Conservation (phyloP, 2,329 filamentous ascomycete species). For the Trichothecium roseum region DNA sequence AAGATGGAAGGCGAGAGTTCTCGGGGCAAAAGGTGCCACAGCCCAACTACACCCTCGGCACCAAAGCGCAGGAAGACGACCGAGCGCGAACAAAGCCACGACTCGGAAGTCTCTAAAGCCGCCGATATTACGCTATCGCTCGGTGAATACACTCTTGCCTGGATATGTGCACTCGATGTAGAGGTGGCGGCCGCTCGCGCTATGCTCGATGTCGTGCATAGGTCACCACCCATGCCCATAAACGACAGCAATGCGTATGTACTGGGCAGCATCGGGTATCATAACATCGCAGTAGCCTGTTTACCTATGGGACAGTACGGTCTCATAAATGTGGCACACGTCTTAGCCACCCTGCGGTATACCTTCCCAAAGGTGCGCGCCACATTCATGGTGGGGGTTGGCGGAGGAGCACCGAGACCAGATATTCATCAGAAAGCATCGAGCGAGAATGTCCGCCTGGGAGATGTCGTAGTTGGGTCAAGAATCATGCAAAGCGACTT, state of each 20-base stretch:
- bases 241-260: slow-evolving; percentile 10
- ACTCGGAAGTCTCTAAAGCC: too few relatives aligned
- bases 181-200: slow-evolving; percentile 10
- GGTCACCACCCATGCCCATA: background rate
- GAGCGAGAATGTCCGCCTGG: too few relatives aligned
- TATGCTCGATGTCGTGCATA: slow-evolving; percentile 11
- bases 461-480: slow-evolving; percentile 12
- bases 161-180: slow-evolving; percentile 12
- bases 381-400: slow-evolving; percentile 12
- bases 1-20: too few relatives aligned
- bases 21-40: too few relatives aligned
- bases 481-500: slow-evolving; percentile 12
- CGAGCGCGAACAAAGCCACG: too few relatives aligned
- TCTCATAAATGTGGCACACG: slow-evolving; percentile 7
- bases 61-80: too few relatives aligned
- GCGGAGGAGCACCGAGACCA: slow-evolving; percentile 9
- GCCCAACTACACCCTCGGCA: too few relatives aligned
- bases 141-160: slow-evolving; percentile 15
- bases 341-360: slow-evolving; percentile 2
- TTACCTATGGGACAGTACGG: slow-evolving; percentile 5
- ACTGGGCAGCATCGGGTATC: slow-evolving; percentile 6
- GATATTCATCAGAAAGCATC: too few relatives aligned
- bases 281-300: slow-evolving; percentile 10
- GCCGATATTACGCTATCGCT: too few relatives aligned
- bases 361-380: slow-evolving; percentile 2